Conservation (phyloP, 805 yeast species). For the Metschnikowia dekortorum region DNA sequence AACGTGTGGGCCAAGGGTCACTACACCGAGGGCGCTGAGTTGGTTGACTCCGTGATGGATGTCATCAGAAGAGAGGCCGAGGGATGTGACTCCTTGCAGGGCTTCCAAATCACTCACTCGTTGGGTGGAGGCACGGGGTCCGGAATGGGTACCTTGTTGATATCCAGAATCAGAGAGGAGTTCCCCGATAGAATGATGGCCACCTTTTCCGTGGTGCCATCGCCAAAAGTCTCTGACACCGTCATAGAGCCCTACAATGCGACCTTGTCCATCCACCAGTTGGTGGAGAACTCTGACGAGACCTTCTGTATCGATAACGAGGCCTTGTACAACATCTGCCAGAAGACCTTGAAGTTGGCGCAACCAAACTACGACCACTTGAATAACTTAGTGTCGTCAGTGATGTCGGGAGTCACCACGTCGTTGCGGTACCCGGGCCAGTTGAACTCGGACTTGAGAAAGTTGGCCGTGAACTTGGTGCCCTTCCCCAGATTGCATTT, state of each 20-base stretch:
- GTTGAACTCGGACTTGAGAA: slow-evolving; percentile 86
- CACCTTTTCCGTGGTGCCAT: slow-evolving; percentile 88
- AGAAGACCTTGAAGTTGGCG: slow-evolving; percentile 72
- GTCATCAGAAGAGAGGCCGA: slow-evolving; percentile 92
- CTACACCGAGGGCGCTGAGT: slow-evolving; percentile 94
- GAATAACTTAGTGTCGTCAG: slow-evolving; percentile 79
- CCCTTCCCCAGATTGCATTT: slow-evolving; percentile 95
- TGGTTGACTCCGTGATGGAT: slow-evolving; percentile 85
- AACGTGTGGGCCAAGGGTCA: slow-evolving; percentile 97
- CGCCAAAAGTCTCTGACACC: slow-evolving; percentile 87
- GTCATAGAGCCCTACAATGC: slow-evolving; percentile 96
- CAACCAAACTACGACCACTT: slow-evolving; percentile 78
- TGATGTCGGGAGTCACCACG: slow-evolving; percentile 94
- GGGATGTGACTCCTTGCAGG: slow-evolving; percentile 88
- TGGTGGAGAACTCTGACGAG: slow-evolving; percentile 87
- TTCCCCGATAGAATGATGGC: slow-evolving; percentile 96
- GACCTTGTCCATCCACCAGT: slow-evolving; percentile 83
- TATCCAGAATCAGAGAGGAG: slow-evolving; percentile 84
- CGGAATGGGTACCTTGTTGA: slow-evolving; percentile 89
- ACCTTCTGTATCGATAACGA: slow-evolving; percentile 95
- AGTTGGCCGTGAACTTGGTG: slow-evolving; percentile 88
- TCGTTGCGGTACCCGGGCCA: slow-evolving; percentile 94
- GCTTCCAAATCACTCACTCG: slow-evolving; percentile 74
- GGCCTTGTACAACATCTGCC: slow-evolving; percentile 87
- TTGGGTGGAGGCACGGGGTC: slow-evolving; percentile 88